Evolutionary conservation across 1,139 yeast species (phyloP).

Genomic region (Magnusiomyces fungicola): DNA sequence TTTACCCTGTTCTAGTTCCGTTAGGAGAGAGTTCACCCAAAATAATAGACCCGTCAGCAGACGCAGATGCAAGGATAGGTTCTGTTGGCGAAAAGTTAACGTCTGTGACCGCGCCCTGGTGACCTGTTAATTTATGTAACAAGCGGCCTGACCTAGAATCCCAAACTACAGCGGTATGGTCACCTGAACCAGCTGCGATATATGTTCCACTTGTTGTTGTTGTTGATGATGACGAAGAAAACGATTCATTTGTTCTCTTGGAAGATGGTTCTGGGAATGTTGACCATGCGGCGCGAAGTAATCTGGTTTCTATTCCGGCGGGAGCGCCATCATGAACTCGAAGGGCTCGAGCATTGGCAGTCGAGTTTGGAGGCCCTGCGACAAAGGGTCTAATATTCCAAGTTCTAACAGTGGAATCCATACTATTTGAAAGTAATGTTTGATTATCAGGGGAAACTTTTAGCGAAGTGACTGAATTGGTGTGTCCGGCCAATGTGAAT

Average conservation of each 20-base stretch:
- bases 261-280: slow-evolving; percentile 2
- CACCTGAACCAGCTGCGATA: slow-evolving; percentile 53
- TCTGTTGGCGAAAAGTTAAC: slow-evolving; percentile 38
- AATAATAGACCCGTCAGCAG: slow-evolving; percentile 27
- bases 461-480: slow-evolving; percentile 47
- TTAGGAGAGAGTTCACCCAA: slow-evolving; percentile 19
- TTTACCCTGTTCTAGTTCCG: not conserved
- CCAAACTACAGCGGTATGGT: slow-evolving; percentile 54
- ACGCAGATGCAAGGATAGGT: slow-evolving; percentile 21
- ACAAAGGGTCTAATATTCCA: slow-evolving; percentile 46
- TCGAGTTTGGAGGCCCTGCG: slow-evolving; percentile 16
- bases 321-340: slow-evolving; percentile 53
- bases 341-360: slow-evolving; percentile 34
- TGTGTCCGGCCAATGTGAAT: slow-evolving; percentile 40
- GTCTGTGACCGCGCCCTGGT: slow-evolving; percentile 54
- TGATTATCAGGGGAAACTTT: slow-evolving; percentile 45
- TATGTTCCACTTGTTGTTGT: slow-evolving; percentile 28
- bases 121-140: slow-evolving; percentile 48
- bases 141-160: slow-evolving; percentile 46
- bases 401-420: slow-evolving; percentile 51
- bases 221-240: slow-evolving; percentile 1
- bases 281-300: slow-evolving; percentile 38
- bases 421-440: slow-evolving; percentile 46
- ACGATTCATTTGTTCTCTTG: slow-evolving; percentile 3
- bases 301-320: slow-evolving; percentile 46